Conservation (phyloP, 768 basidiomycete species). For the Pulveroboletus frians region DNA sequence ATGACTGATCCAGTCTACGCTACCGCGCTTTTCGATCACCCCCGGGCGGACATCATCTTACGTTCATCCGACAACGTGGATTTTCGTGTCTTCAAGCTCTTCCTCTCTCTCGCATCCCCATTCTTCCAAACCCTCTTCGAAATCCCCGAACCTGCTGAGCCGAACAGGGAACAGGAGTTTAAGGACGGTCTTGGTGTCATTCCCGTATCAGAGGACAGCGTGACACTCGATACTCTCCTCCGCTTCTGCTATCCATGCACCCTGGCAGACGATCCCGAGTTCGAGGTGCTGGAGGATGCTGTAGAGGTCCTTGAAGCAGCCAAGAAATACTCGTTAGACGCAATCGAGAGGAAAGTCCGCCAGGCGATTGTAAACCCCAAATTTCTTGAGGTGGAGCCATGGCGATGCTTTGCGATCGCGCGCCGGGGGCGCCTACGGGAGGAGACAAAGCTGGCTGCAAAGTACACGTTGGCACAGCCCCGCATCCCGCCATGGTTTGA, state of each 20-base stretch:
- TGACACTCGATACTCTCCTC: conserved; percentile 18
- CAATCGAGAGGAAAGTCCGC: background rate
- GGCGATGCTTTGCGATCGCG: background rate
- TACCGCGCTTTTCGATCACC: conserved; percentile 20
- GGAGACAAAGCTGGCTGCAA: background rate
- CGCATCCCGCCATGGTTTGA: background rate
- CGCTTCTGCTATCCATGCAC: conserved; percentile 26
- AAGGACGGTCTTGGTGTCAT: conserved; percentile 18
- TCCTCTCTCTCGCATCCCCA: conserved; percentile 25
- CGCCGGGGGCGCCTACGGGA: background rate
- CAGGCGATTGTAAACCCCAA: background rate
- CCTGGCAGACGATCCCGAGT: conserved; percentile 16
- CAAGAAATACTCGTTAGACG: background rate
- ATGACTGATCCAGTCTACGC: conserved; percentile 5
- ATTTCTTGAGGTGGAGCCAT: background rate
- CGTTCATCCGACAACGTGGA: conserved; percentile 28
- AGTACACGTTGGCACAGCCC: conserved; percentile 7
- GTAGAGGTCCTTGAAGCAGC: background rate
- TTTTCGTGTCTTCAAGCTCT: conserved; percentile 23
- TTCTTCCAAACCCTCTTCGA: conserved; percentile 33
- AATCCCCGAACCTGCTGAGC: conserved; percentile 21
- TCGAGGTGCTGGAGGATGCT: conserved; percentile 5
- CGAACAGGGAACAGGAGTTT: conserved; percentile 4
- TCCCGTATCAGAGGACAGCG: conserved; percentile 16
- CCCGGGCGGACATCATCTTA: conserved; percentile 22